Percentiles rank a stretch among this genome's conserved stretches.
Conservation (phyloP, 2,329 filamentous ascomycete species). For the Plectosphaerella cucumerina region DNA sequence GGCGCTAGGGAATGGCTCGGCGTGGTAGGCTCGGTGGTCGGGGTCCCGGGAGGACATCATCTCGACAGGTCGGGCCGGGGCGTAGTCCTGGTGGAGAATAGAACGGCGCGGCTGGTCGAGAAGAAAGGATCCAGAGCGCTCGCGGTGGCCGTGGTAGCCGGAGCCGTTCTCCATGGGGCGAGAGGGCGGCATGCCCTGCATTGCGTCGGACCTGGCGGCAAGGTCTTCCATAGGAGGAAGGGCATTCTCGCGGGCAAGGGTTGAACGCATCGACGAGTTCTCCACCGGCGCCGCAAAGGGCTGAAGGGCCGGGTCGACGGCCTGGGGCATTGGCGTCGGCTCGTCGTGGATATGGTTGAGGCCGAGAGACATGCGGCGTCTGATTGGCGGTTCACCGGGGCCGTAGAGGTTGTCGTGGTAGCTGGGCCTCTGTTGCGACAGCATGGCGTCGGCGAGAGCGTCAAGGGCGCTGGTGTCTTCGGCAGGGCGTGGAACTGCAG, state of each 20-base stretch:
- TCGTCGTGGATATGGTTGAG: background rate
- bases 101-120: background rate
- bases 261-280: background rate
- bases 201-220: background rate
- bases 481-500: conserved; percentile 5
- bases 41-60: conserved; percentile 8
- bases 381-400: background rate
- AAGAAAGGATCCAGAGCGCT: background rate
- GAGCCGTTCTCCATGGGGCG: background rate
- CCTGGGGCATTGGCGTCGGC: background rate
- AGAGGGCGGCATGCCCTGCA: background rate
- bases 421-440: background rate
- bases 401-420: background rate
- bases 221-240: conserved; percentile 1
- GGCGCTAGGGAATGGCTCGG: background rate
- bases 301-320: background rate
- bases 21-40: background rate
- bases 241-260: too few species aligned
- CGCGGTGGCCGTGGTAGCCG: background rate
- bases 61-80: conserved; percentile 10
- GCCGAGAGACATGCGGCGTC: background rate
- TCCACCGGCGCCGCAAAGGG: background rate
- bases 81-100: background rate
- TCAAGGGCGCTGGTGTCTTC: conserved; percentile 5
- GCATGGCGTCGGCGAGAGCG: conserved; percentile 6